These are phyloP conservation scores for Pleurotus sapidus DNA, from an alignment of 768 basidiomycete genomes.

Conservation along the genomic window DNA sequence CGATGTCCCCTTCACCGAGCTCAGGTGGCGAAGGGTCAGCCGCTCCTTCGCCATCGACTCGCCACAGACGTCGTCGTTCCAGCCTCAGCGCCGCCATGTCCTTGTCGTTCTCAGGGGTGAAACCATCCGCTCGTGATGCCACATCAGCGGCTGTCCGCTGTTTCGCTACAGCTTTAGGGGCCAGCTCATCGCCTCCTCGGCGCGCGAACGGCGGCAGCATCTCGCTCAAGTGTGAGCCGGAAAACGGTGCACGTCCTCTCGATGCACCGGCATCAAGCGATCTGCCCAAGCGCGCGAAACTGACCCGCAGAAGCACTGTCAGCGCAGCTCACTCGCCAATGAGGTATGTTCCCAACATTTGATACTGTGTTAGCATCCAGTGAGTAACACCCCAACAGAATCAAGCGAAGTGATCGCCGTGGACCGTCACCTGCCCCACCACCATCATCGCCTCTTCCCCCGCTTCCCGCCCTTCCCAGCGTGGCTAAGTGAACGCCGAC, in stretches of 20 bases:
- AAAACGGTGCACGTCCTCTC: neutral
- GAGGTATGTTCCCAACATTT: neutral
- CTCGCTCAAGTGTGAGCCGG: neutral
- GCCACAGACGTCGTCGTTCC: constrained; percentile 6
- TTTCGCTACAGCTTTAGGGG: neutral
- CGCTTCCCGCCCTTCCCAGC: neutral
- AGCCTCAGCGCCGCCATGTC: constrained; percentile 4
- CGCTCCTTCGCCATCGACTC: neutral
- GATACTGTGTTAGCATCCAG: neutral
- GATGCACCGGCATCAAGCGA: neutral
- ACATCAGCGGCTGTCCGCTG: neutral
- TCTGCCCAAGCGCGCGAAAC: neutral
- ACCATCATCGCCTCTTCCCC: constrained; percentile 4
- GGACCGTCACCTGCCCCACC: constrained; percentile 3
- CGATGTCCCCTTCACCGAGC: neutral
- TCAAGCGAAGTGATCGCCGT: constrained; percentile 4
- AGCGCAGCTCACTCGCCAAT: neutral
- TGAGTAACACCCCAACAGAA: neutral
- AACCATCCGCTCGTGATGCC: constrained; percentile 2
- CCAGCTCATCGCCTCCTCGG: neutral
- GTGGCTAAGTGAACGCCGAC: neutral
- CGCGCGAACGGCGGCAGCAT: neutral
- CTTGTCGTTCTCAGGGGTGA: constrained; percentile 1
- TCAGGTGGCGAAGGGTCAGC: neutral
- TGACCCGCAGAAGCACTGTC: constrained; percentile 1